Percentiles rank a stretch among this genome's conserved stretches.
Evolutionary conservation across 129 eudicot species (phyloP).

Genomic region (Saposhnikovia divaricata): DNA sequence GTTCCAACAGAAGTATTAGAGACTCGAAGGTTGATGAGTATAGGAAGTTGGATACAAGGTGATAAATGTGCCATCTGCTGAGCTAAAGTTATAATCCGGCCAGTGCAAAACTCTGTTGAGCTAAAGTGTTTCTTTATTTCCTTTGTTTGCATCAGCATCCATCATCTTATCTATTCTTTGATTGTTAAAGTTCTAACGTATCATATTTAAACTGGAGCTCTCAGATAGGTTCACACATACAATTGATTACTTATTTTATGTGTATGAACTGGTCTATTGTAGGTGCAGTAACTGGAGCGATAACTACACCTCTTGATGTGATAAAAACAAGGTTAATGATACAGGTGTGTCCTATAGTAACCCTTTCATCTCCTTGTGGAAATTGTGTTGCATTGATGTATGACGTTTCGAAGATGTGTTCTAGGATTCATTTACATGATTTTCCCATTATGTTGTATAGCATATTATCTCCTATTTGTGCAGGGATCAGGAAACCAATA

Average conservation of each 20-base stretch:
- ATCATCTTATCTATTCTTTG: not conserved
- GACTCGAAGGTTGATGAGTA: no score
- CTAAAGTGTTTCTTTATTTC: not conserved
- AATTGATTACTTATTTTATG: not conserved
- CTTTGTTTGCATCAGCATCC: not conserved
- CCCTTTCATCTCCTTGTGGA: not conserved
- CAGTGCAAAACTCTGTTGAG: not conserved
- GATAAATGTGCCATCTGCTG: no score
- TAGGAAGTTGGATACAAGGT: no score
- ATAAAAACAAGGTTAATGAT: constrained; percentile 93
- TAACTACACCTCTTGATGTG: constrained; percentile 95
- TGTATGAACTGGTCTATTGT: constrained; percentile 2
- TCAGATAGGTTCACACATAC: not conserved
- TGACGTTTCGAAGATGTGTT: not conserved
- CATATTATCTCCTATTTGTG: not conserved
- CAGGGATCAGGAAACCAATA: constrained; percentile 10
- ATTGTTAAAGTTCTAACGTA: not conserved
- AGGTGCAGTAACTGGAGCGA: constrained; percentile 96
- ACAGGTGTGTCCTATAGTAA: constrained; percentile 34
- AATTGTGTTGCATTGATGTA: not conserved
- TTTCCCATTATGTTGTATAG: not conserved
- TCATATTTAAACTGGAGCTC: not conserved
- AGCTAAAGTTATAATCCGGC: no score
- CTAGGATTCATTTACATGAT: not conserved
- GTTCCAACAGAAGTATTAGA: not conserved